phyloP scores from a whole-genome alignment of 805 yeast species.

The Metschnikowia picachoensis region DNA sequence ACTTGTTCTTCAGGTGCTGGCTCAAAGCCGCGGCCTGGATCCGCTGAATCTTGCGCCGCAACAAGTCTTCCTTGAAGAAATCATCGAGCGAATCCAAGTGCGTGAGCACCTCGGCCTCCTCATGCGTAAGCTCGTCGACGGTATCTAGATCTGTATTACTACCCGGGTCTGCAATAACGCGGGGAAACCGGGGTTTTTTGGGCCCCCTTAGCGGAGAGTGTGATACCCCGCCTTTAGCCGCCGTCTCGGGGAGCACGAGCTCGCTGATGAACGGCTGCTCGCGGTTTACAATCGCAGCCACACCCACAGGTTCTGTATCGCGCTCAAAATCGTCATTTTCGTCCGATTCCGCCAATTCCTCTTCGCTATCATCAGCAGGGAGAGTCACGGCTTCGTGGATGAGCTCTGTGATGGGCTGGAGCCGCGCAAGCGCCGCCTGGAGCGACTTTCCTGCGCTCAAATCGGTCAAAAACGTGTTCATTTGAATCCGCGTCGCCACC shows the following conservation, averaged over 20 bases:
- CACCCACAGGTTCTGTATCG: slow-evolving; percentile 52
- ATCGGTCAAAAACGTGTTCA: slow-evolving; percentile 39
- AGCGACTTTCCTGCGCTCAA: slow-evolving; percentile 45
- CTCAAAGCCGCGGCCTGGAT: slow-evolving; percentile 37
- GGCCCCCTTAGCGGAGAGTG: slow-evolving; percentile 10
- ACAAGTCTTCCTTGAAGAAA: slow-evolving; percentile 33
- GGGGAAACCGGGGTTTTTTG: not conserved
- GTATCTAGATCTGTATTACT: slow-evolving; percentile 16
- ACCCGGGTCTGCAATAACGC: slow-evolving; percentile 15
- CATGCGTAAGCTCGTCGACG: slow-evolving; percentile 36
- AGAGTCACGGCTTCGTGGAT: slow-evolving; percentile 45
- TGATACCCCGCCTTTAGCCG: slow-evolving; percentile 9
- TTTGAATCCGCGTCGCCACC: slow-evolving; percentile 39
- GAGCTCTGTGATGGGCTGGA: slow-evolving; percentile 44
- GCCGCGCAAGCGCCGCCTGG: slow-evolving; percentile 48
- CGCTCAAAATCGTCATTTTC: slow-evolving; percentile 16
- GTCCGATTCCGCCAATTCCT: slow-evolving; percentile 20
- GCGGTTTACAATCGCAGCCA: slow-evolving; percentile 44
- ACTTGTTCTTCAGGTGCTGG: slow-evolving; percentile 43
- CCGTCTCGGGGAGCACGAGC: slow-evolving; percentile 47
- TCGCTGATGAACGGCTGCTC: slow-evolving; percentile 49
- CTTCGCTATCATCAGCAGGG: slow-evolving; percentile 41
- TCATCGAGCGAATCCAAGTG: slow-evolving; percentile 35
- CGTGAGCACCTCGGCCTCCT: slow-evolving; percentile 34
- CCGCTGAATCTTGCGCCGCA: slow-evolving; percentile 47